Base-by-base conservation (phyloP, 2,329 filamentous ascomycete genomes). In the Ophiostoma piceae region DNA sequence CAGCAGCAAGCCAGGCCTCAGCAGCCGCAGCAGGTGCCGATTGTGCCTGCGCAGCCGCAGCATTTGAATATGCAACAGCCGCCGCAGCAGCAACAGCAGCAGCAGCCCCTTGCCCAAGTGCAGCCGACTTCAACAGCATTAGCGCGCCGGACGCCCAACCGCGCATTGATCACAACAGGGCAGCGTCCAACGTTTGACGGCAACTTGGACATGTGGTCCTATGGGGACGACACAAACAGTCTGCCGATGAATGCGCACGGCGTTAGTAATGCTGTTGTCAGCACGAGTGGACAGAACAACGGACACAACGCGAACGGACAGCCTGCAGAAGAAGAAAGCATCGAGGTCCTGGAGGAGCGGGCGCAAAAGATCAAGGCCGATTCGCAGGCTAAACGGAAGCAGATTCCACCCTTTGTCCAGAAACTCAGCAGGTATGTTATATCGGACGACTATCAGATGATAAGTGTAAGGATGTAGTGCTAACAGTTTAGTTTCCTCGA, bases 361-460 rank as follows among this genome's bases (percentile, higher is more conserved):
- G 94, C 93, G 29, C 84, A 90, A 73, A 83, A 90, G 72, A 93
- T 93, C 9, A 97, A 96, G 82, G 88, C 90, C 77, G 95, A 98
- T 71, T 90, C 94, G 0, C 91, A 94, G 77, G 86, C 90, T 19
- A 98, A 97, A 79, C 85, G 94, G 75, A 98, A 98, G 80, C 92
- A 96, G 76, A 98, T 99, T 12, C 94, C 95, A 0, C 94, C 95
- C 0, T 99, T 99, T 82, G 94, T 99, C 62, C 94, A 97, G 79
- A 99, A 99, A 78, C 81, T 99, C 69, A 96, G 93, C 88, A 98
- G 94, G 94, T 96, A 69, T 8, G 72, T 57, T 3, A 29, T 19
- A 16, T 47, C 26, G 2, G 35, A 6, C 35, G 35, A 35, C 8
- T 35, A 35, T 35, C 4, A 35, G 35, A 6, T 8, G 35, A 35